These are phyloP conservation scores for Pythium apleroticum DNA, from an alignment of 352 stramenopile species.

Conservation along the genomic window DNA sequence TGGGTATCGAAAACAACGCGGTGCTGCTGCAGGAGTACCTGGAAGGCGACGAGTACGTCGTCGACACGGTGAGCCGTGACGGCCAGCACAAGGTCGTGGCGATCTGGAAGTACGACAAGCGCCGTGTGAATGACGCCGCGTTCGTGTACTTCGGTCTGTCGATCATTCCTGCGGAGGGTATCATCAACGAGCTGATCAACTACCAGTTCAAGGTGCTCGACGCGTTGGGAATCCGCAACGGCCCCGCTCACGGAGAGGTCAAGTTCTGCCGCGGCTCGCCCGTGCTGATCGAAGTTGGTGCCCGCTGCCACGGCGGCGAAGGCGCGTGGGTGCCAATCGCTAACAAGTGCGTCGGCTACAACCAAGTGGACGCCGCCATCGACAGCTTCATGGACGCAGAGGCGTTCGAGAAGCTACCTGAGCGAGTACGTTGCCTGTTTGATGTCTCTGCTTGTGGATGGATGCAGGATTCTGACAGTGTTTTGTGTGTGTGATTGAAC, in stretches of 20 bases:
- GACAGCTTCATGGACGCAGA: constrained; percentile 73
- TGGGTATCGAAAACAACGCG: constrained; percentile 84
- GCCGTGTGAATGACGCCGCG: constrained; percentile 90
- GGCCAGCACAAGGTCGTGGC: constrained; percentile 94
- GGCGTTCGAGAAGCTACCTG: constrained; percentile 59
- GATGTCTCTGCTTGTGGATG: neutral
- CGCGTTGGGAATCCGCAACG: constrained; percentile 70
- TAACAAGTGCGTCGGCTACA: constrained; percentile 92
- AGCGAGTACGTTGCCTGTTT: constrained; percentile 37
- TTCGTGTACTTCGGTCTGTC: constrained; percentile 95
- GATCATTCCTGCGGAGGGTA: constrained; percentile 60
- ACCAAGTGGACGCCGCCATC: constrained; percentile 90
- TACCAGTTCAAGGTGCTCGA: constrained; percentile 83
- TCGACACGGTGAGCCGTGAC: constrained; percentile 94
- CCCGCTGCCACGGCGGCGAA: constrained; percentile 95
- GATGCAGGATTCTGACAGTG: neutral
- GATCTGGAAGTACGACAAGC: constrained; percentile 98
- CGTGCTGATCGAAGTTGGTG: constrained; percentile 95
- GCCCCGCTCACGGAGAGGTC: constrained; percentile 78
- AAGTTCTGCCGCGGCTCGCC: constrained; percentile 84
- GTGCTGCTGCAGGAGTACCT: constrained; percentile 94
- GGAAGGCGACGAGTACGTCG: constrained; percentile 94
- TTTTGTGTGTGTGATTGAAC: constrained; percentile 13
- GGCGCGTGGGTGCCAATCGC: constrained; percentile 92
- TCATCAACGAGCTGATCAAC: constrained; percentile 80